These are phyloP conservation scores for Neurospora crassa DNA, from an alignment of 2,329 filamentous ascomycete species.

Conservation along the genomic window DNA sequence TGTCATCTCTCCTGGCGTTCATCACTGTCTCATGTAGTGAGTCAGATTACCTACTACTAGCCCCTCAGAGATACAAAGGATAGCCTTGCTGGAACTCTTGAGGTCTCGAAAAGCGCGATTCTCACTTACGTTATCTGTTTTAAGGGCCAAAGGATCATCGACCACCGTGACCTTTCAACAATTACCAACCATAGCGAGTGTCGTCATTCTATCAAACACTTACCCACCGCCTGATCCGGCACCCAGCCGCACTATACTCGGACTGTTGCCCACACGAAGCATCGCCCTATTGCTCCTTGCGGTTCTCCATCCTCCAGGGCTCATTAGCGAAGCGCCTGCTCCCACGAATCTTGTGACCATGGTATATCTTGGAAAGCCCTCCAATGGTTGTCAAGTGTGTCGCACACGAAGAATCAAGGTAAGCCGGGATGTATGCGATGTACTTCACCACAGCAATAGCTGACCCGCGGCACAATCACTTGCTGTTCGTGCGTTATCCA, in stretches of 20 bases:
- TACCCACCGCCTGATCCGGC: not conserved
- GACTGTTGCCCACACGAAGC: not conserved
- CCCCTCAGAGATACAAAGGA: not conserved
- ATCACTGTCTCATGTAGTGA: not conserved
- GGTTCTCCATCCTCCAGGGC: not conserved
- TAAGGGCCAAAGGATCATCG: not conserved
- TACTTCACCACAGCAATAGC: conserved; percentile 9
- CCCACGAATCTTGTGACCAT: conserved; percentile 27
- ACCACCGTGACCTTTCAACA: not conserved
- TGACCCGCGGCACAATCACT: not conserved
- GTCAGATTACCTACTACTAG: not conserved
- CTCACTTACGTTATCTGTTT: not conserved
- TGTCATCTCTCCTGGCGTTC: not conserved
- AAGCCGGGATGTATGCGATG: conserved; percentile 18
- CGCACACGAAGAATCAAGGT: conserved; percentile 66
- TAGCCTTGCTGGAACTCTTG: not conserved
- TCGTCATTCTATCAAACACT: not conserved
- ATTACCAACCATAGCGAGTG: not conserved
- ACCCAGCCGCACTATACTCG: not conserved
- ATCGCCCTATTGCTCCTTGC: not conserved
- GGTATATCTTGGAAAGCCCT: conserved; percentile 59
- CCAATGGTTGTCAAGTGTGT: conserved; percentile 64
- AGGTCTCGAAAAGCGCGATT: not conserved
- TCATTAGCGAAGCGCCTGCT: not conserved
- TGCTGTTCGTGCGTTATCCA: conserved; percentile 20